Base-by-base conservation (phyloP, 345 rosid species). In the Syzygium aromaticum region DNA sequence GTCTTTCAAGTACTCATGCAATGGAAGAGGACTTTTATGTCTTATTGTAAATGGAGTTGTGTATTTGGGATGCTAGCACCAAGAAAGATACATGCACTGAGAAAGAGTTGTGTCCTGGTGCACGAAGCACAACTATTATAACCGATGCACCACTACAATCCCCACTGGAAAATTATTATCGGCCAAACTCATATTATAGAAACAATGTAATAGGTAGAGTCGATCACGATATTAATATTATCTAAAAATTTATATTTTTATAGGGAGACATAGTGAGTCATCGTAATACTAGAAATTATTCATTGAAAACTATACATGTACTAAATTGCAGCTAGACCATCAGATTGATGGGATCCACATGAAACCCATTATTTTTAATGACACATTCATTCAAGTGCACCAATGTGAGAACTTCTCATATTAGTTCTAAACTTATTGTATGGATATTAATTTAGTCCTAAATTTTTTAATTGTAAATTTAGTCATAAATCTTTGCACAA, bases 401-500 rank as follows among this genome's bases (percentile, higher is more conserved):
- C 10, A 28, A 63, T 63, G 56, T 54, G 56, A 54, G 56, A 53
- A 54, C 6, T 53, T 6, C 21, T 53, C 25, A 54, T 3, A 64
- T 64, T 7, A 19, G 0, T 64, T 3, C 1, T 30, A 30, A 64
- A 64, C 0, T 64, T 30, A 16, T 64, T 9, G 3, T 16, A 30
- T 64, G 17, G 1, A 30, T 30, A 5, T 17, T 0, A 16, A 64
- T 64, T 64, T 1, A 30, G 0, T 64, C 30, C 17, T 28, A 16
- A 64, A 16, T 11, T 64, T 30, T 64, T 2, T 9, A 64, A 64
- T 64, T 64, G 16, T 17, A 2, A 64, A 64, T 30, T 16, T 16
- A 30, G 0, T 64, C 23, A 0, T 14, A 30, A 64, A 64, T 0
- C 10, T 8, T 30, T 64, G 6, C 4, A 10, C 10, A 54, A 19